These are phyloP conservation scores for Alternaria arborescens DNA, from an alignment of 2,329 filamentous ascomycete genomes.

Conservation along the genomic window DNA sequence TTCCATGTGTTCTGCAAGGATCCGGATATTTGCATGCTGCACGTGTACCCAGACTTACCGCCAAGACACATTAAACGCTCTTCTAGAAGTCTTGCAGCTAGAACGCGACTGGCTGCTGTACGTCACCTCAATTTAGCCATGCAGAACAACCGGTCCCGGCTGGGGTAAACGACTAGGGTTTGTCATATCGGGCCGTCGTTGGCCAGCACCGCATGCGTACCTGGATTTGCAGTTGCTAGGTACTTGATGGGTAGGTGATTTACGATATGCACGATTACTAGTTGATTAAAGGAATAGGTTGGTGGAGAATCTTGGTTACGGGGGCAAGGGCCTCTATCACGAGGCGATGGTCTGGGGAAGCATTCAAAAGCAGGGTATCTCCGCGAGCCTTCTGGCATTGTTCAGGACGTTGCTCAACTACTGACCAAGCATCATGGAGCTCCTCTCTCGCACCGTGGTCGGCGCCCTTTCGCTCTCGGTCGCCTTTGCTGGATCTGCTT, in stretches of 20 bases:
- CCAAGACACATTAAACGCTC: conserved; percentile 19
- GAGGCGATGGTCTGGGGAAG: conserved; percentile 6
- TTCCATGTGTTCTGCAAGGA: conserved; percentile 3
- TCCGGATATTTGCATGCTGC: conserved; percentile 11
- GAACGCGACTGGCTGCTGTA: conserved; percentile 16
- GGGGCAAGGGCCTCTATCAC: conserved; percentile 19
- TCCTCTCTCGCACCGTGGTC: conserved; percentile 37
- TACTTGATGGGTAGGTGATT: conserved; percentile 3
- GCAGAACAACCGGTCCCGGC: conserved; percentile 38
- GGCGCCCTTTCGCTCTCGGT: conserved; percentile 36
- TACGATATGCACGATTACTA: conserved; percentile 20
- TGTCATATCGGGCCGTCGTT: conserved; percentile 33
- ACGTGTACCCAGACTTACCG: conserved; percentile 7
- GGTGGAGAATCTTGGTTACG: conserved; percentile 3
- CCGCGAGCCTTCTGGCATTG: conserved; percentile 7
- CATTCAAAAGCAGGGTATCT: conserved; percentile 25
- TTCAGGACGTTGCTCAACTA: conserved; percentile 16
- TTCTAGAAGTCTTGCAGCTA: conserved; percentile 29
- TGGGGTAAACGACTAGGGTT: conserved; percentile 15
- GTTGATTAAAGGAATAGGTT: conserved; percentile 31
- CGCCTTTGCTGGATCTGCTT: conserved; percentile 29
- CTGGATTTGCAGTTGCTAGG: conserved; percentile 11
- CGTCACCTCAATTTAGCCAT: conserved; percentile 39
- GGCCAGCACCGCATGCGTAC: conserved; percentile 18
- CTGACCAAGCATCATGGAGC: conserved; percentile 37